A percentile compares a stretch with the other conserved stretches of the same genome.
phyloP scores from a whole-genome alignment of 2,329 filamentous ascomycete genomes.

The Alternaria metachromatica region DNA sequence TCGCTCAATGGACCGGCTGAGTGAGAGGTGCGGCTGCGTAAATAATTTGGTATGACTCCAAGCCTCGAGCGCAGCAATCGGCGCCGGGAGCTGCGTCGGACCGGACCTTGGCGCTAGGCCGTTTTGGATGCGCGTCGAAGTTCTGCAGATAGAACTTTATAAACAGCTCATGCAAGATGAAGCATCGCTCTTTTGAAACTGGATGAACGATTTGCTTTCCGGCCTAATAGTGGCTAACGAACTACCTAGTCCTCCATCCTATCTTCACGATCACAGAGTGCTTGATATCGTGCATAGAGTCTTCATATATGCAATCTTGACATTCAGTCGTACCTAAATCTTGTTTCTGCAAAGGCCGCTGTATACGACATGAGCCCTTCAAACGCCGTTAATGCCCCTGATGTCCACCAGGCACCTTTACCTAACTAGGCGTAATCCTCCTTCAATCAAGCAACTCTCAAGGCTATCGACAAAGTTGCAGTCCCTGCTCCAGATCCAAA shows the following conservation, averaged over 20 bases:
- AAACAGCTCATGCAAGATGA: neutral
- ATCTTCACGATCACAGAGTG: neutral
- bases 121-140: neutral
- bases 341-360: conserved; percentile 19
- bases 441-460: conserved; percentile 4
- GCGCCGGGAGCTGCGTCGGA: conserved; percentile 23
- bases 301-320: neutral
- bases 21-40: conserved; percentile 4
- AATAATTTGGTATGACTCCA: conserved; percentile 39
- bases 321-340: conserved; percentile 14
- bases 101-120: conserved; percentile 20
- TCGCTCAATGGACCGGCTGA: conserved; percentile 5
- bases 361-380: conserved; percentile 32
- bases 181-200: neutral
- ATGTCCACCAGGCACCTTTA: neutral
- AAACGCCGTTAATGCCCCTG: conserved; percentile 41
- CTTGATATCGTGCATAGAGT: neutral
- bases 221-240: no score
- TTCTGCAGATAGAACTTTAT: neutral
- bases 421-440: neutral
- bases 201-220: neutral
- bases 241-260: neutral
- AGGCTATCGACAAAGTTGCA: neutral
- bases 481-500: conserved; percentile 14
- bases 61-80: conserved; percentile 18